Evolutionary conservation across 768 basidiomycete species (phyloP).

Genomic region (Dioszegia aurantiaca): DNA sequence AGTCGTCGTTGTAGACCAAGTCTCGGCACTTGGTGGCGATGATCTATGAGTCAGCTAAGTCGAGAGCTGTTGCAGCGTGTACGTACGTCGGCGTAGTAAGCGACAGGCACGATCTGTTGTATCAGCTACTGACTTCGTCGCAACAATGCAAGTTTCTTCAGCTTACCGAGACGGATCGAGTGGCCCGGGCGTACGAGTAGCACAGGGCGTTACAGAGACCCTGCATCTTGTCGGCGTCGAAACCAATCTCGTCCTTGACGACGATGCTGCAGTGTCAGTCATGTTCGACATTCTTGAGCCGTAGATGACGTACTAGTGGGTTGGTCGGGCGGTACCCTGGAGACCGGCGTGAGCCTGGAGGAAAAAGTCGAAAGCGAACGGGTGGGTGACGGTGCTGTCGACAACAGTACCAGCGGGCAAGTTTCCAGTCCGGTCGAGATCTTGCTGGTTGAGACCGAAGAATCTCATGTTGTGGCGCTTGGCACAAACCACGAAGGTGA

Average conservation of each 20-base stretch:
- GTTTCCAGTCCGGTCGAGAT: conserved; percentile 45
- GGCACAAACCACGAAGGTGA: conserved; percentile 49
- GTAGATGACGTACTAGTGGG: conserved; percentile 39
- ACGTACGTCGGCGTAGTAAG: conserved; percentile 34
- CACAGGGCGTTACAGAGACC: conserved; percentile 34
- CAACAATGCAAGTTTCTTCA: conserved; percentile 6
- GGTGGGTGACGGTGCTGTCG: conserved; percentile 44
- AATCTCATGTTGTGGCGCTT: conserved; percentile 52
- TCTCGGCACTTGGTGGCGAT: conserved; percentile 27
- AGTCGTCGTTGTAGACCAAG: conserved; percentile 26
- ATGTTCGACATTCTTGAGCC: not conserved
- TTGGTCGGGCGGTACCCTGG: conserved; percentile 48
- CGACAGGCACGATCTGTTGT: conserved; percentile 25
- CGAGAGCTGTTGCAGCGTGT: not conserved
- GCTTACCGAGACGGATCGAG: conserved; percentile 38
- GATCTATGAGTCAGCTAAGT: conserved; percentile 18
- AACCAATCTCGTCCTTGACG: conserved; percentile 30
- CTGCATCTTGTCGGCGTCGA: conserved; percentile 39
- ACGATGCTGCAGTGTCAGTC: conserved; percentile 15
- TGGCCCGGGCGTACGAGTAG: conserved; percentile 41
- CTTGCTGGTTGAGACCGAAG: conserved; percentile 34
- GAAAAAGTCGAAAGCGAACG: conserved; percentile 51
- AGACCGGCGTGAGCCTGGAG: conserved; percentile 49
- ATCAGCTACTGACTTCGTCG: conserved; percentile 9
- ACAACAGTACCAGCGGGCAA: conserved; percentile 46